Conservation (phyloP, 345 rosid genomes). For the Pseudoturritis turrita region DNA sequence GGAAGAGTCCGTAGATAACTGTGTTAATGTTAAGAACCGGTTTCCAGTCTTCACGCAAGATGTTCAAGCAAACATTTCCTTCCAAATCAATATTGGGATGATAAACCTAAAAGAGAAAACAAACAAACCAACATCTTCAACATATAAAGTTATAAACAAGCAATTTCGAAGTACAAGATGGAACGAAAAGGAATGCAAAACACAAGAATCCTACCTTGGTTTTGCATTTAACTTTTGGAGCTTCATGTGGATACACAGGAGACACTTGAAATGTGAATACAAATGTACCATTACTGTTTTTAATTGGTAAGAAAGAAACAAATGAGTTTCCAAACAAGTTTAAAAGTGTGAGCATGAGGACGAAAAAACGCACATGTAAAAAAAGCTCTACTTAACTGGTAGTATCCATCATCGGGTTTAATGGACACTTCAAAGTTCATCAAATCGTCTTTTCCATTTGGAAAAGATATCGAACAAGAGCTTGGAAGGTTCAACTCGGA, state of each 20-base stretch:
- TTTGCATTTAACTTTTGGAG: slow-evolving; percentile 98
- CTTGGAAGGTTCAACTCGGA: slow-evolving; percentile 76
- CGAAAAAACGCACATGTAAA: neutral
- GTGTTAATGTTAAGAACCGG: slow-evolving; percentile 97
- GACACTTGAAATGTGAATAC: slow-evolving; percentile 87
- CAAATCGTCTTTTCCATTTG: slow-evolving; percentile 75
- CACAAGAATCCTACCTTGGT: slow-evolving; percentile 67
- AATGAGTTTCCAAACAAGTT: neutral
- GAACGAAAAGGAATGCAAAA: neutral
- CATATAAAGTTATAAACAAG: neutral
- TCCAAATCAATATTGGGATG: slow-evolving; percentile 99
- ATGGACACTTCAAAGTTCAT: slow-evolving; percentile 82
- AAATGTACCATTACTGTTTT: slow-evolving; percentile 71
- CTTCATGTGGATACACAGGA: slow-evolving; percentile 86
- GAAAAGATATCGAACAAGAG: slow-evolving; percentile 62
- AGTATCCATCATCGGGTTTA: slow-evolving; percentile 83
- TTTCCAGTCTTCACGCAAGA: slow-evolving; percentile 97
- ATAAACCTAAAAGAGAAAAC: slow-evolving; percentile 50
- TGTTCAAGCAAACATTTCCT: slow-evolving; percentile 93
- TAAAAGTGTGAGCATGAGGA: neutral
- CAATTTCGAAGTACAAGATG: neutral
- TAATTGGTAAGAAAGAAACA: neutral
- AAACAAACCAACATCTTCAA: neutral
- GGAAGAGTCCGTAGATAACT: slow-evolving; percentile 78
- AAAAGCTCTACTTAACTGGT: slow-evolving; percentile 47